Evolutionary conservation across 805 yeast species (phyloP).

Genomic region (Metschnikowia lochheadii): DNA sequence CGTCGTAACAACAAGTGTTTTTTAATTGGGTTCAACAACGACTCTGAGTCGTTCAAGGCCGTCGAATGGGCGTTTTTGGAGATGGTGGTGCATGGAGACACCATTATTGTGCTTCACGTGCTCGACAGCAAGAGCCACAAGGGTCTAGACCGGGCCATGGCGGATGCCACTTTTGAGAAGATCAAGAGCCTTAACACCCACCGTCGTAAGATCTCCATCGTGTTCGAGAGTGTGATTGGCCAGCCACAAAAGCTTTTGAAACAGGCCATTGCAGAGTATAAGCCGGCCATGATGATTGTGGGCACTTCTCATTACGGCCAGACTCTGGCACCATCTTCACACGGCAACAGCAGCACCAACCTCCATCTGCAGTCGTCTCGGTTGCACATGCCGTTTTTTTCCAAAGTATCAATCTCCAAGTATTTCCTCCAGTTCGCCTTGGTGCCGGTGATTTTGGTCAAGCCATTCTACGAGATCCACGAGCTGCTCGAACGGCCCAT

Average conservation of each 20-base stretch:
- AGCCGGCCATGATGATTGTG: constrained; percentile 44
- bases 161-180: constrained; percentile 25
- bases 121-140: constrained; percentile 32
- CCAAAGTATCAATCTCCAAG: constrained; percentile 35
- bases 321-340: constrained; percentile 5
- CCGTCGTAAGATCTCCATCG: constrained; percentile 34
- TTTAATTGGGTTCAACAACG: constrained; percentile 37
- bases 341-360: constrained; percentile 2
- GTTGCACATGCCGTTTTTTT: constrained; percentile 25
- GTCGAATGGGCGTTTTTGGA: constrained; percentile 44
- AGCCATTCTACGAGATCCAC: constrained; percentile 34
- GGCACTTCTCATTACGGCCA: constrained; percentile 36
- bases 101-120: constrained; percentile 39
- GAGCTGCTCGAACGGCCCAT: constrained; percentile 30
- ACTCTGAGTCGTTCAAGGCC: constrained; percentile 35
- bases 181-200: constrained; percentile 35
- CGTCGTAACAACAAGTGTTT: constrained; percentile 43
- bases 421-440: constrained; percentile 41
- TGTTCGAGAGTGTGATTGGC: constrained; percentile 40
- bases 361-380: constrained; percentile 1
- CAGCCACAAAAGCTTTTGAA: constrained; percentile 37
- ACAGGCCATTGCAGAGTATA: constrained; percentile 38
- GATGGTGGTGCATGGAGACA: constrained; percentile 41
- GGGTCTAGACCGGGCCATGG: constrained; percentile 27
- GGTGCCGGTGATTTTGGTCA: constrained; percentile 43